Conservation (phyloP, 2,329 filamentous ascomycete genomes). For the Didymella glomerata region DNA sequence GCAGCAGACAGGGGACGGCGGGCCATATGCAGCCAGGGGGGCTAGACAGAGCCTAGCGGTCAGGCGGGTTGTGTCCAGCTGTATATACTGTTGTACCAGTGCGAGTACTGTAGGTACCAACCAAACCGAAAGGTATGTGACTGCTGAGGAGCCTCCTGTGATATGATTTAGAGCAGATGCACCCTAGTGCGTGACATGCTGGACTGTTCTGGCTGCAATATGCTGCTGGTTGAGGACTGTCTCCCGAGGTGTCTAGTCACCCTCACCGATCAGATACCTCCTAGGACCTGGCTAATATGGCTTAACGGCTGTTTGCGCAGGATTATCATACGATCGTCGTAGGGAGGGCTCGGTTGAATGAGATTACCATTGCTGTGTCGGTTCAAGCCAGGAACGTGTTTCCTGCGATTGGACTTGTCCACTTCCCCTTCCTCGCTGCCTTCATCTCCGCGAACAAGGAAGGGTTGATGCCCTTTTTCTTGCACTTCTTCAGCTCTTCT, state of each 20-base stretch:
- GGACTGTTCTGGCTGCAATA: no score
- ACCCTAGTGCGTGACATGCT: background rate
- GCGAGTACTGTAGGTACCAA: background rate
- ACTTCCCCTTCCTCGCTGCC: conserved; percentile 53
- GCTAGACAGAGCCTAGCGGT: background rate
- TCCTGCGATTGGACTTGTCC: conserved; percentile 47
- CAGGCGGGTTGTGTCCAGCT: background rate
- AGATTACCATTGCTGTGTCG: background rate
- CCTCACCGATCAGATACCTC: background rate
- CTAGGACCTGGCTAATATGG: background rate
- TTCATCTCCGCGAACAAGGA: conserved; percentile 59
- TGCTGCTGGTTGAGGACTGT: background rate
- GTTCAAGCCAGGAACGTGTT: conserved; percentile 42
- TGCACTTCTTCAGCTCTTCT: conserved; percentile 55
- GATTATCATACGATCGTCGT: background rate
- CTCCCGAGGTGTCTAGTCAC: background rate
- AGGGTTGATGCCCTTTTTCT: conserved; percentile 59
- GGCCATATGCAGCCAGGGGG: conserved; percentile 2
- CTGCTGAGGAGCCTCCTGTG: background rate
- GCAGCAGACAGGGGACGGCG: conserved; percentile 4
- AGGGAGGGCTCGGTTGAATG: background rate
- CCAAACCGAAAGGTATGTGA: background rate
- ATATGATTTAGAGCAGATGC: background rate
- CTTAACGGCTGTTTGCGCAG: background rate
- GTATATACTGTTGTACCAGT: background rate